Evolutionary conservation across 2,329 filamentous ascomycete genomes (phyloP), one percentile per base, ranked within the genome.

Genomic region (Trichoderma sp.): DNA sequence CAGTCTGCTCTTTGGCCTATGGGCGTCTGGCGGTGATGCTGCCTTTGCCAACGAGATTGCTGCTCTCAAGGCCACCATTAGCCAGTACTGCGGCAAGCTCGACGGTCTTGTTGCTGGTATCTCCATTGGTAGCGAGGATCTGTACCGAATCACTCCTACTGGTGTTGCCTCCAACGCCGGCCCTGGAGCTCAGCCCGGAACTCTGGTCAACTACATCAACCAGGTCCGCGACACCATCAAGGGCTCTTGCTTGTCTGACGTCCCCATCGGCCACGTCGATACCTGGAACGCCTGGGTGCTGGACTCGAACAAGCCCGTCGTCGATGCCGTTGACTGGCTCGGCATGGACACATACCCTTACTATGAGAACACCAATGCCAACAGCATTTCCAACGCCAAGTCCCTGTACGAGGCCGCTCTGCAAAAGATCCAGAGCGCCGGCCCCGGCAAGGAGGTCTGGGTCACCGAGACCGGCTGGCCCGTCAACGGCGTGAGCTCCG

Each of bases 401-500:
- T 76, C 81, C 21, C 88, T 94, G 65, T 96, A 97, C 85, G 84
- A 90, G 78, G 85, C 87, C 15, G 90, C 93, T 18, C 84, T 92
- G 51, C 82, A 85, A 64, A 85, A 86, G 72, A 93, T 92, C 39
- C 81, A 87, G 74, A 82, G 79, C 18, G 90, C 85, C 58, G 86
- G 88, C 43, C 84, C 86, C 43, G 88, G 88, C 78, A 95, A 94
- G 86, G 85, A 88, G 21, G 88, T 97, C 76, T 96, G 93, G 93
- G 87, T 97, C 74, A 96, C 94, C 32, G 94, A 97, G 86, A 96
- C 93, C 18, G 94, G 94, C 75, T 96, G 93, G 89, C 94, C 94
- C 63, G 89, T 94, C 68, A 89, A 86, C 77, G 94, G 94, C 71
- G 83, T 87, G 74, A 86, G 83, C 1, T 82, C 87, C 73, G 90